These are phyloP conservation scores for Venustampulla echinocandica DNA, from an alignment of 495 filamentous ascomycete genomes.

Conservation along the genomic window DNA sequence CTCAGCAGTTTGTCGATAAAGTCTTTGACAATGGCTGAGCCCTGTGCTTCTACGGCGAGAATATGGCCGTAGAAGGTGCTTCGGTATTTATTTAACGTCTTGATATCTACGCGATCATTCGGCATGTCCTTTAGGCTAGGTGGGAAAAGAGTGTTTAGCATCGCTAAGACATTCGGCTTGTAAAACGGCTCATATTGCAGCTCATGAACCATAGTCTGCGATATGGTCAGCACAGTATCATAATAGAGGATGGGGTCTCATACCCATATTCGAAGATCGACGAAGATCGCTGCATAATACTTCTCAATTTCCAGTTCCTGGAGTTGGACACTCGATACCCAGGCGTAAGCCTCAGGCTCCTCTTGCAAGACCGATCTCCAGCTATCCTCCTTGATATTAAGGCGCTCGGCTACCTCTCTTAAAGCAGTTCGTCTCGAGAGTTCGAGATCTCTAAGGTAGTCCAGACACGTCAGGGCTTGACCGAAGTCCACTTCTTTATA, in stretches of 20 bases:
- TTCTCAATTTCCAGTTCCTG: slow-evolving; percentile 8
- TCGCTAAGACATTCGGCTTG: slow-evolving; percentile 16
- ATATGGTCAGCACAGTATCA: slow-evolving; percentile 1
- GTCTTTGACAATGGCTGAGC: neutral
- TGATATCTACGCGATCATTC: slow-evolving; percentile 7
- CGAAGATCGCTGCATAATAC: slow-evolving; percentile 10
- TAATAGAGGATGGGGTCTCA: neutral
- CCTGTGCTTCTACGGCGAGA: slow-evolving; percentile 1
- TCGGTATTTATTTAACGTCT: slow-evolving; percentile 9
- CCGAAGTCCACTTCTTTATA: slow-evolving; percentile 14
- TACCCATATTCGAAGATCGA: slow-evolving; percentile 21
- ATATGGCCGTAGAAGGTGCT: slow-evolving; percentile 12
- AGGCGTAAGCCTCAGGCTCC: slow-evolving; percentile 6
- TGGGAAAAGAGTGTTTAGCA: slow-evolving; percentile 22
- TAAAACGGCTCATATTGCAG: slow-evolving; percentile 9
- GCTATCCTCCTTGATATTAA: slow-evolving; percentile 10
- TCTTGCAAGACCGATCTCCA: slow-evolving; percentile 12
- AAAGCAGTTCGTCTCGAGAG: slow-evolving; percentile 6
- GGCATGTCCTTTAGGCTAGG: slow-evolving; percentile 11
- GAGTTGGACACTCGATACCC: slow-evolving; percentile 9
- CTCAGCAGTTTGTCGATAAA: slow-evolving; percentile 5
- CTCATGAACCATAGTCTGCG: slow-evolving; percentile 15
- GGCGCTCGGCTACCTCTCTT: slow-evolving; percentile 6
- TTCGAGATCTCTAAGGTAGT: slow-evolving; percentile 19
- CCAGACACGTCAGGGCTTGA: slow-evolving; percentile 9